Conservation (phyloP, 2,329 filamentous ascomycete species). For the Xylaria sp. region DNA sequence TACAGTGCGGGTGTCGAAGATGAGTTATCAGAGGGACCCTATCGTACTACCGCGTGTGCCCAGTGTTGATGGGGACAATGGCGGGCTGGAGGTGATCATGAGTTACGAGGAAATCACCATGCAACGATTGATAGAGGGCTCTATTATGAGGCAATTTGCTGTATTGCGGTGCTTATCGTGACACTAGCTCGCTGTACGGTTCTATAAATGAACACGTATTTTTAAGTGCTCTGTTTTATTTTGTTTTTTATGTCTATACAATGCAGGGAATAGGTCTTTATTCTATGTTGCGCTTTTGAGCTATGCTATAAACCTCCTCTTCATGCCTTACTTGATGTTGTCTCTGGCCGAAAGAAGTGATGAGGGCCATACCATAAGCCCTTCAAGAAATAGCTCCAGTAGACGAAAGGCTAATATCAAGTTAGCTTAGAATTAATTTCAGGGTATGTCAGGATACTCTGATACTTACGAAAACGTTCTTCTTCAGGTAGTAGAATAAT, state of each 20-base stretch:
- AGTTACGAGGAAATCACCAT: constrained; percentile 39
- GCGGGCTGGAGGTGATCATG: constrained; percentile 43
- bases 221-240: constrained; percentile 14
- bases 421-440: background rate
- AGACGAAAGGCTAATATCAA: constrained; percentile 42
- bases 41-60: constrained; percentile 46
- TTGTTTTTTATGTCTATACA: constrained; percentile 3
- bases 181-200: background rate
- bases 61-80: constrained; percentile 14
- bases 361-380: constrained; percentile 40
- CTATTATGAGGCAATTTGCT: constrained; percentile 36
- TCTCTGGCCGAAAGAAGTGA: constrained; percentile 35
- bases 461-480: constrained; percentile 54
- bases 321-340: constrained; percentile 3
- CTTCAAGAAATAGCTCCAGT: constrained; percentile 46
- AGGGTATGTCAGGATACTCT: background rate
- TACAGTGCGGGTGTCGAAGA: constrained; percentile 42
- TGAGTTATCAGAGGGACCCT: constrained; percentile 39
- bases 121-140: constrained; percentile 34
- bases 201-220: background rate
- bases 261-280: background rate
- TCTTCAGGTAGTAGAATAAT: constrained; percentile 57
- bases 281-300: background rate
- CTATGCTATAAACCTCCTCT: background rate
- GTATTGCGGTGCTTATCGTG: constrained; percentile 40